Evolutionary conservation across 169 alveolate genomes (phyloP), one percentile per base, ranked within the genome.

Genomic region (Plasmodium fragile): DNA sequence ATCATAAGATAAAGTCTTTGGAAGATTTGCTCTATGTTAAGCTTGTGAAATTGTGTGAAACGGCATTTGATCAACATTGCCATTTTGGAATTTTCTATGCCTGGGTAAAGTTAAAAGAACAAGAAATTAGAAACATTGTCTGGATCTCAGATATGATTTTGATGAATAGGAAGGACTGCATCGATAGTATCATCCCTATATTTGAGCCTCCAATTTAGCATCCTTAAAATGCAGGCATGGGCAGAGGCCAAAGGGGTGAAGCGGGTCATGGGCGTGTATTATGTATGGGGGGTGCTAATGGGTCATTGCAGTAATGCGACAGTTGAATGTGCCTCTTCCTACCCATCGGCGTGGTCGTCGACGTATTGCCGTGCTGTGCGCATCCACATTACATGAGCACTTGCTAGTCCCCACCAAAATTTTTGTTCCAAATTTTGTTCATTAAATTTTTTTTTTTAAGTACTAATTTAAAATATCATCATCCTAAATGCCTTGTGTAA

Each of bases 131-230:
- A 92, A 99, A 99, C 94, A 96, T 99, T 69, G 97, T 98, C 52
- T 98, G 99, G 99, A 98, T 99, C 59, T 99, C 99, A 43, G 99
- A 99, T 92, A 98, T 99, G 99, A 96, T 96, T 84, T 94, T 97
- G 49, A 95, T 97, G 94, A 96, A 95, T 79, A 79, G 98, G 80
- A 96, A 96, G 81, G 98, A 97, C 81, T 97, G 97, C 77, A 95
- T 97, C 53, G 97, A 97, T 52, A 95, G 97, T 41, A 97, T 97
- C 45, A 92, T 97, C 25, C 98, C 98, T 18, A 96, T 97, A 59
- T 97, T 97, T 93, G 96, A 94, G 28, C 97, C 97, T 3, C 96
- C 92, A 30, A 55, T 93, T 39, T 90, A 90, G 81, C 25, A 45
- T n/a, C 34, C 36, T 18, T 16, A 39, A 79, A 55, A 69, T 83